These are phyloP conservation scores for Solanum phureja DNA, from an alignment of 257 asterid genomes.

Conservation along the genomic window DNA sequence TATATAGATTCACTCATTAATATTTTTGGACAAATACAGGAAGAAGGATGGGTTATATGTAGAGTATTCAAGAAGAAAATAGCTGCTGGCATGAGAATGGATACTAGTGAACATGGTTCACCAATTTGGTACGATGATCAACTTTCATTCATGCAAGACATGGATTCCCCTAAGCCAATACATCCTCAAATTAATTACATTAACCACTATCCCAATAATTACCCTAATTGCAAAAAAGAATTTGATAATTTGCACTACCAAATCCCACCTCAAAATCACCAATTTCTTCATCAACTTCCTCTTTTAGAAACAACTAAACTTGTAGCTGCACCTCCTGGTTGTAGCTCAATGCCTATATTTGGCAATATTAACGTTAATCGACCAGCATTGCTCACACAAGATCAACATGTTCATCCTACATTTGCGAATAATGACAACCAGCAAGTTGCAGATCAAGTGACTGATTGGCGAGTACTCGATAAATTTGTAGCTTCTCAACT, in stretches of 20 bases:
- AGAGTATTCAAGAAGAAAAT: conserved; percentile 77
- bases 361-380: conserved; percentile 1
- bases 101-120: conserved; percentile 56
- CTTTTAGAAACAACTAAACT: conserved; percentile 41
- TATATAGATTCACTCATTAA: not conserved
- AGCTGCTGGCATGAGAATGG: conserved; percentile 32
- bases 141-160: conserved; percentile 62
- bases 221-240: conserved; percentile 41
- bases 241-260: conserved; percentile 29
- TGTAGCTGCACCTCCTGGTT: conserved; percentile 13
- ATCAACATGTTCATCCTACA: not conserved
- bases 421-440: not conserved
- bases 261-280: conserved; percentile 14
- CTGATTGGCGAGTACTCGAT: conserved; percentile 79
- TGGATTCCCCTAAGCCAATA: conserved; percentile 55
- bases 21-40: conserved; percentile 26
- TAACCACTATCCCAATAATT: conserved; percentile 16
- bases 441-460: conserved; percentile 26
- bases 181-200: conserved; percentile 11
- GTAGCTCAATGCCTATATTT: conserved; percentile 15
- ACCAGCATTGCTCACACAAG: conserved; percentile 1
- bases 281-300: conserved; percentile 64
- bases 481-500: conserved; percentile 85
- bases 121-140: conserved; percentile 90
- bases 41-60: conserved; percentile 99